Percentiles rank a stretch among this genome's conserved stretches.
phyloP scores from a whole-genome alignment of 768 basidiomycete genomes.

The Tulasnella sp. region DNA sequence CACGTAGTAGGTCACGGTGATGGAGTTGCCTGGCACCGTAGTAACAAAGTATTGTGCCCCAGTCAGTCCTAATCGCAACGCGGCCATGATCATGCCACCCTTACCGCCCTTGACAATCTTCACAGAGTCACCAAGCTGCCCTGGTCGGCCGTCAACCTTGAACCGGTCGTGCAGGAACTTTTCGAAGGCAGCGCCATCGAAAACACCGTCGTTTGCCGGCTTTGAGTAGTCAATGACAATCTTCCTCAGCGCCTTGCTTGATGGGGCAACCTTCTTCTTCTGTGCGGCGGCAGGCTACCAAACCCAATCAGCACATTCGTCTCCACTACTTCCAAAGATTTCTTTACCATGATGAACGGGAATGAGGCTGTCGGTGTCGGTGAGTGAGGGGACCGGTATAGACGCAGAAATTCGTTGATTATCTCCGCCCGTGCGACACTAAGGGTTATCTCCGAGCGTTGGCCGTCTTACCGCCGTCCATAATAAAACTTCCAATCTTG shows the following conservation, averaged over 20 bases:
- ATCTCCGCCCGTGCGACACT: slow-evolving; percentile 21
- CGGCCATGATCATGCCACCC: slow-evolving; percentile 32
- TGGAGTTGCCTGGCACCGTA: slow-evolving; percentile 56
- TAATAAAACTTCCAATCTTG: slow-evolving; percentile 18
- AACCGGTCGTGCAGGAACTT: slow-evolving; percentile 93
- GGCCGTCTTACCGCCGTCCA: background rate
- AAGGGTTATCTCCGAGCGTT: background rate
- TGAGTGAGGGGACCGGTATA: background rate
- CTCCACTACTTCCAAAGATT: background rate
- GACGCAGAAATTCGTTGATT: slow-evolving; percentile 23
- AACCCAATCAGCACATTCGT: background rate
- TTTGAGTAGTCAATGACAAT: slow-evolving; percentile 83
- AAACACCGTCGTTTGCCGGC: slow-evolving; percentile 62
- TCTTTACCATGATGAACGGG: slow-evolving; percentile 1
- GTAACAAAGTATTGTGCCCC: slow-evolving; percentile 5
- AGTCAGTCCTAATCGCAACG: background rate
- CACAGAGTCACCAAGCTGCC: slow-evolving; percentile 85
- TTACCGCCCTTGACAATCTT: slow-evolving; percentile 87
- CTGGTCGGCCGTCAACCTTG: slow-evolving; percentile 88
- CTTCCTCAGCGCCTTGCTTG: slow-evolving; percentile 49
- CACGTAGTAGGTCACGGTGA: slow-evolving; percentile 80
- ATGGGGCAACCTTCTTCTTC: slow-evolving; percentile 18
- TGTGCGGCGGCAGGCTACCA: slow-evolving; percentile 25
- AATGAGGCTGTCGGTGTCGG: background rate
- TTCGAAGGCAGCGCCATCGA: slow-evolving; percentile 58